phyloP scores from a whole-genome alignment of 1,284 basidiomycete species.

The Cystobasidiaceae sp. region DNA sequence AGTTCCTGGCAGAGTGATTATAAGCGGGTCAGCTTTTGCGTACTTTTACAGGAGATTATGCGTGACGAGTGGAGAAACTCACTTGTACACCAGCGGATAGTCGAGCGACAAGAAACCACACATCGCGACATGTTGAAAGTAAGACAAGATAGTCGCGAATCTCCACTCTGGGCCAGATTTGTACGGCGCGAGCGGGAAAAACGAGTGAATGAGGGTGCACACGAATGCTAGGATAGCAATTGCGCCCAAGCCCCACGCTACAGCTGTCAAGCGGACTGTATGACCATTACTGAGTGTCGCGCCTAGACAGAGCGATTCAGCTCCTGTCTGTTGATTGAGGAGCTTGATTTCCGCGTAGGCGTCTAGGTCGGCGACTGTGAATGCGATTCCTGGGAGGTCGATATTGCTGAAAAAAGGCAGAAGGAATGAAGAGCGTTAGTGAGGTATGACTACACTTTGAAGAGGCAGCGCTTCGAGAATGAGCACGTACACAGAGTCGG shows the following conservation, averaged over 20 bases:
- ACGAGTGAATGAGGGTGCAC: slow-evolving; percentile 63
- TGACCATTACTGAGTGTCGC: slow-evolving; percentile 86
- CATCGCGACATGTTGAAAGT: slow-evolving; percentile 74
- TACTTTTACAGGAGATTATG: not conserved
- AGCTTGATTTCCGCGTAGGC: slow-evolving; percentile 78
- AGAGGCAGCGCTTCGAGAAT: no score
- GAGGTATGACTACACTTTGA: not conserved
- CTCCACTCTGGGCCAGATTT: slow-evolving; percentile 48
- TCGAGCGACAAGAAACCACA: slow-evolving; percentile 75
- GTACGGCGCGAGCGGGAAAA: slow-evolving; percentile 46
- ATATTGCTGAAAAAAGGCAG: slow-evolving; percentile 42
- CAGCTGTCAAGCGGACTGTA: slow-evolving; percentile 67
- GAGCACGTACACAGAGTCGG: slow-evolving; percentile 13
- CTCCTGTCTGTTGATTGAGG: slow-evolving; percentile 60
- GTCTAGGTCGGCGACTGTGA: slow-evolving; percentile 83
- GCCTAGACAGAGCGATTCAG: slow-evolving; percentile 80
- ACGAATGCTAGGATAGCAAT: slow-evolving; percentile 64
- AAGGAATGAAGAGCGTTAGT: not conserved
- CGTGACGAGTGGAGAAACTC: not conserved
- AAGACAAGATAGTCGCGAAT: slow-evolving; percentile 71
- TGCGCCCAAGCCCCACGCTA: slow-evolving; percentile 69
- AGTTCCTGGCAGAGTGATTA: slow-evolving; percentile 7
- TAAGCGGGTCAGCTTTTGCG: not conserved
- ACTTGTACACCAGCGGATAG: slow-evolving; percentile 72
- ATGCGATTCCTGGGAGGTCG: slow-evolving; percentile 72